Base-by-base conservation (phyloP, 345 rosid genomes). In the Hevea brasiliensis region DNA sequence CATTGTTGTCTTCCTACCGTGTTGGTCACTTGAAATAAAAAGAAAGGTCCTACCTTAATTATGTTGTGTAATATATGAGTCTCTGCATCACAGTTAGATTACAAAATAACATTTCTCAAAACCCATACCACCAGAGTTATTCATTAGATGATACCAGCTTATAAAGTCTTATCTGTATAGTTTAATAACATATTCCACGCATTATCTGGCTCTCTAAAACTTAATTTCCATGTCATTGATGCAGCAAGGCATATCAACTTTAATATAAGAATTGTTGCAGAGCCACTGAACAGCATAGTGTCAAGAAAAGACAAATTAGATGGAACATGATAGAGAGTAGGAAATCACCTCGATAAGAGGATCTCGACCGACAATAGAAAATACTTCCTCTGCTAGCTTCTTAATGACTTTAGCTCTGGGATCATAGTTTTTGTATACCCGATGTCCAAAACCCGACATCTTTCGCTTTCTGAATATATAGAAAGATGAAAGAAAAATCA, bases 361-460 rank as follows among this genome's bases (percentile, higher is more conserved):
- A 84, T 95, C 99, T 44, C 92, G 83, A 41, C 99, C 99, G 54
- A 95, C 98, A 80, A 95, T 95, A 67, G 93, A 84, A 75, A 92
- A 92, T 32, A 95, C 99, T 86, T 95, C 97, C 79, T 92, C 99
- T 17, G 99, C 96, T 45, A 95, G 83, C 58, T 89, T 92, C 80
- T 77, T 91, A 26, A 95, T 93, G 85, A 92, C 96, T 82, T 90
- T 95, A 55, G 99, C 99, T 72, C 98, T 84, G 8, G 99, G 99
- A 75, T 92, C 98, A 67, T 95, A 95, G 89, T 90, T 95, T 82
- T 92, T 95, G 89, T 95, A 95, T 7, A 95, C 97, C 66, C 98
- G 98, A 77, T 95, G 98, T 41, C 99, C 98, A 83, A 95, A 95
- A 72, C 99, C 99, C n/a, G 97, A 95, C 99, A 95, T 91, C 87